phyloP scores from a whole-genome alignment of 1,284 basidiomycete species.

The Flammula alnicola region DNA sequence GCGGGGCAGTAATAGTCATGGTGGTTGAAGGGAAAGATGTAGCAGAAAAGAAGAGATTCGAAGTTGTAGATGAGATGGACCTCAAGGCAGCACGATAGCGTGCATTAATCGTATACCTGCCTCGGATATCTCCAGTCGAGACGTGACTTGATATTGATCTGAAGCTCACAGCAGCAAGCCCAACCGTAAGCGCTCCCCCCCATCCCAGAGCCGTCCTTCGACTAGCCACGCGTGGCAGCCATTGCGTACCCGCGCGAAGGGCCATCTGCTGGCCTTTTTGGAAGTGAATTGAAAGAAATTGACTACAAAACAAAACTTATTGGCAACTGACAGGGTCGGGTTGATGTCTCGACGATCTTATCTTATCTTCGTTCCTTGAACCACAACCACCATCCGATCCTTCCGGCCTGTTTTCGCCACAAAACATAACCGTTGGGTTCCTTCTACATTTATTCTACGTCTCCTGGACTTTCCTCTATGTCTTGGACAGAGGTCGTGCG shows the following conservation, averaged over 20 bases:
- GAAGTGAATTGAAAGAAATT: background rate
- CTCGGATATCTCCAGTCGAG: constrained; percentile 43
- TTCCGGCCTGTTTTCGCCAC: too few species aligned
- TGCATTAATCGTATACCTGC: constrained; percentile 28
- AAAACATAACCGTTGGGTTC: too few species aligned
- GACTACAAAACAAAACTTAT: background rate
- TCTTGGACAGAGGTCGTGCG: too few species aligned
- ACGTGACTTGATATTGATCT: constrained; percentile 41
- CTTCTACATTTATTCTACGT: too few species aligned
- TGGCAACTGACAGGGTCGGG: constrained; percentile 2
- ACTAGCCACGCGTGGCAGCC: constrained; percentile 24
- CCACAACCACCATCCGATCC: too few species aligned
- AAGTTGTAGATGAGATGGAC: constrained; percentile 24
- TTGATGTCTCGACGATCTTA: constrained; percentile 30
- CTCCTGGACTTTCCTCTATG: too few species aligned
- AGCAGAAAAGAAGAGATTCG: constrained; percentile 34
- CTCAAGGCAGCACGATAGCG: constrained; percentile 18
- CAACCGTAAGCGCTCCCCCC: constrained; percentile 41
- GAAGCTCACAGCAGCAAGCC: constrained; percentile 40
- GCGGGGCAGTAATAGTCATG: constrained; percentile 67
- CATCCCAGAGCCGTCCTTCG: constrained; percentile 33
- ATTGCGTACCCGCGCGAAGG: constrained; percentile 31
- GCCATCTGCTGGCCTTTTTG: constrained; percentile 27
- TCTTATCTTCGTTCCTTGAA: constrained; percentile 40
- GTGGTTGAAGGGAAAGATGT: constrained; percentile 27